A percentile compares a stretch with the other conserved stretches of the same genome.
These are phyloP conservation scores for Aspergillus ochraceoroseus DNA, from an alignment of 2,329 filamentous ascomycete species.

Conservation along the genomic window DNA sequence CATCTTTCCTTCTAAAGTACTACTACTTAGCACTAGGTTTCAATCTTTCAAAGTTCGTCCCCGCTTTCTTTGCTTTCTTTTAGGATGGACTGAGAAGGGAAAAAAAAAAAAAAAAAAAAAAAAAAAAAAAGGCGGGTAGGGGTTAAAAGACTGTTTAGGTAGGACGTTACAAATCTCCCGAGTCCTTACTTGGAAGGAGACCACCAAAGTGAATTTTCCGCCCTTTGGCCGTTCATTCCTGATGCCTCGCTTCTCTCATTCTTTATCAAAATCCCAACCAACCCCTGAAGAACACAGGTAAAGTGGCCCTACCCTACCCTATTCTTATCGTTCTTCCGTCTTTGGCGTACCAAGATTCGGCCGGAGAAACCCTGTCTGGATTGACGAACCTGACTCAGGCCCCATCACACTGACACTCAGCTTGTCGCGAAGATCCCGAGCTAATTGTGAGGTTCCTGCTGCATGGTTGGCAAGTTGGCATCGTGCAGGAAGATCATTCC, in stretches of 20 bases:
- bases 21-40: no score
- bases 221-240: constrained; percentile 3
- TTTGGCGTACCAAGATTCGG: constrained; percentile 24
- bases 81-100: background rate
- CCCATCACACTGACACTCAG: constrained; percentile 4
- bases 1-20: background rate
- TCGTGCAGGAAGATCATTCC: constrained; percentile 9
- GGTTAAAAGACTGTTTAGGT: no score
- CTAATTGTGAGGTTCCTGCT: constrained; percentile 10
- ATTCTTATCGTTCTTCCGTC: constrained; percentile 18
- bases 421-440: constrained; percentile 6
- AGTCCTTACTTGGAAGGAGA: constrained; percentile 12
- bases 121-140: constrained; percentile 1
- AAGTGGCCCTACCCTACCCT: constrained; percentile 10
- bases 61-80: background rate
- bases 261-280: constrained; percentile 3
- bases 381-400: constrained; percentile 15
- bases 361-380: constrained; percentile 16
- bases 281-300: constrained; percentile 12
- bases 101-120: constrained; percentile 1
- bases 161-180: background rate
- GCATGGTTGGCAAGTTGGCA: constrained; percentile 14
- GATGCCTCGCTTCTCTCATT: background rate
- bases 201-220: constrained; percentile 2
- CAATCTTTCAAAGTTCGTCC: no score